Evolutionary conservation across 2,329 filamentous ascomycete genomes (phyloP).

Genomic region (Cordyceps cicadae): DNA sequence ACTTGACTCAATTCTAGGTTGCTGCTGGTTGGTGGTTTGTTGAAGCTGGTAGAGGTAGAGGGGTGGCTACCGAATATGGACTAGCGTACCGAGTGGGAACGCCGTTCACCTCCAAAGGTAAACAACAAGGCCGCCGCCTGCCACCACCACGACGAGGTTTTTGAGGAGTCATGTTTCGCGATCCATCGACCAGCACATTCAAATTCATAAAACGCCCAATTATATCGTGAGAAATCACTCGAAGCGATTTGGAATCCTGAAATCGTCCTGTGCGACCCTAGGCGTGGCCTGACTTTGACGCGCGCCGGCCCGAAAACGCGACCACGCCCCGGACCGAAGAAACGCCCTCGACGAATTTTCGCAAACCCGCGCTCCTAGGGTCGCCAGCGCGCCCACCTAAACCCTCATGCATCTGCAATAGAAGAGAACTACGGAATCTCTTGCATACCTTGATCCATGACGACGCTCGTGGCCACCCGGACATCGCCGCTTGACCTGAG

Average conservation of each 20-base stretch:
- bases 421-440: not conserved
- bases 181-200: not conserved
- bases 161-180: conserved; percentile 3
- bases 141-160: not conserved
- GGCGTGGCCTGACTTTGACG: no score
- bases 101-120: conserved; percentile 10
- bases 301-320: not conserved
- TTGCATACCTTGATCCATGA: conserved; percentile 49
- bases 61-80: conserved; percentile 1
- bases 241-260: not conserved
- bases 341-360: not conserved
- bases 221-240: not conserved
- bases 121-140: conserved; percentile 7
- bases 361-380: not conserved
- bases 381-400: not conserved
- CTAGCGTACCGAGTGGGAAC: conserved; percentile 5
- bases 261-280: no score
- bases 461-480: conserved; percentile 58
- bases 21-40: not conserved
- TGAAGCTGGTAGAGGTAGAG: not conserved
- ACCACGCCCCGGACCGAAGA: conserved; percentile 1
- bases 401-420: not conserved
- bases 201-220: not conserved
- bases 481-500: conserved; percentile 59
- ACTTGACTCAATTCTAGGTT: no score